Base-by-base conservation (phyloP, 192 early-diverging fungal species). In the Backusella parvicylindrica region DNA sequence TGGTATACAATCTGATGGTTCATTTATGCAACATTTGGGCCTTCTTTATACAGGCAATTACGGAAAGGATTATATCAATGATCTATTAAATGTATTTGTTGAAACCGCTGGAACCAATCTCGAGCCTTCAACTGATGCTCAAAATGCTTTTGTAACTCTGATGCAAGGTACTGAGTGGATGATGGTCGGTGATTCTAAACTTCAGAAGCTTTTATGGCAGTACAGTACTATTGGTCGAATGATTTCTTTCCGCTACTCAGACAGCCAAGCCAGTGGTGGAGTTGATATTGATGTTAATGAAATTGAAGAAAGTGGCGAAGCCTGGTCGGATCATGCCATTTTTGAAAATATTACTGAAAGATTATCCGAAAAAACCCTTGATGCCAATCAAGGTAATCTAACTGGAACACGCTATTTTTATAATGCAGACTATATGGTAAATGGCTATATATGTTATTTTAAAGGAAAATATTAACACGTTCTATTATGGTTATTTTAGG, bases 91-190 rank as follows among this genome's bases (percentile, higher is more conserved):
- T 16, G 41, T 78, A 6, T 71, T 71, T 31, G 31, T 71, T 37
- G 71, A 66, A 53, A 71, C 77, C 6, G 70, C 63, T 13, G 67
- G 53, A 38, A 78, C 77, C 26, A 16, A 49, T 3, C 50, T 73
- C 16, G 71, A 63, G 12, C 70, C 77, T 18, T 36, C 65, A 6
- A 12, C 15, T 11, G 33, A 32, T 0, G 21, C 53, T 15, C 64
- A 75, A 21, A 5, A 6, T 9, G 65, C 66, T 26, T 78, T 78
- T n/a, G 30, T 15, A n/a, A 73, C 64, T 3, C 12, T 78, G 28
- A 21, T 78, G 50, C 65, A 53, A 47, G 72, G 77, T 64, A 74
- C 72, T 35, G 77, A 78, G 21, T 78, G 77, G 77, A 74, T 78
- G 77, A 75, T 63, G 11, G 36, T 78, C 37, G 64, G 47, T n/a